A percentile compares a stretch with the other conserved stretches of the same genome.
These are phyloP conservation scores for Cladosporium halotolerans DNA, from an alignment of 2,329 filamentous ascomycete genomes.

Conservation along the genomic window DNA sequence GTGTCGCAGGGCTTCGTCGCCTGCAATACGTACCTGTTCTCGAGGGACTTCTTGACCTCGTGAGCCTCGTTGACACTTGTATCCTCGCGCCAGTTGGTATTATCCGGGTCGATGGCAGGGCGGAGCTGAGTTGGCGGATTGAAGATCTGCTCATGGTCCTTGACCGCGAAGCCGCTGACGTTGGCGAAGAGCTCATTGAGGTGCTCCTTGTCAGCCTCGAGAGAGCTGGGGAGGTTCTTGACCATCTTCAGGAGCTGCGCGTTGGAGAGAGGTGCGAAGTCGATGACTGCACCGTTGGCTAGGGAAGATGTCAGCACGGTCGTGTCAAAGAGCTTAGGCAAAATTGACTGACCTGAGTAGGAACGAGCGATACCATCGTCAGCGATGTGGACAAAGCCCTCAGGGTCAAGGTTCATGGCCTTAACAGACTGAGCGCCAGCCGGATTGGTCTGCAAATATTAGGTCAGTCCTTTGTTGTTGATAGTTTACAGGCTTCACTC, in stretches of 20 bases:
- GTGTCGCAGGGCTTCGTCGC: no score
- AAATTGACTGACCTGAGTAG: conserved; percentile 11
- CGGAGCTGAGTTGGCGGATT: neutral
- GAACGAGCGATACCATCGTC: conserved; percentile 19
- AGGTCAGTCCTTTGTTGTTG: neutral
- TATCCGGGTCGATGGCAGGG: neutral
- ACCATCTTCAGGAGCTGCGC: conserved; percentile 10
- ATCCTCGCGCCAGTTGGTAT: neutral
- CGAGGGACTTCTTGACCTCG: neutral
- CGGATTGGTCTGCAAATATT: neutral
- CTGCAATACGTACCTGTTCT: neutral
- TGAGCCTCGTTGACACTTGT: neutral
- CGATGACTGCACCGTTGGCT: conserved; percentile 16
- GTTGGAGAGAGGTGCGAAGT: conserved; percentile 14
- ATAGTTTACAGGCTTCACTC: neutral
- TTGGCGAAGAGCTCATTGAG: neutral
- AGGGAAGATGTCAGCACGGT: neutral
- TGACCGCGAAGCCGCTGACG: conserved; percentile 3
- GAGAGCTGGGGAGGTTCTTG: neutral
- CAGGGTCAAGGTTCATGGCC: conserved; percentile 1
- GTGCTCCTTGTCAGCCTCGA: neutral
- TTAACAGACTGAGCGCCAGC: neutral
- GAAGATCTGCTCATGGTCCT: neutral
- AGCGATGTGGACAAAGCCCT: conserved; percentile 13
- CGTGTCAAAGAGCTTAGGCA: neutral